Base-by-base conservation (phyloP, 495 filamentous ascomycete species). In the Podospora pseudopauciseta region DNA sequence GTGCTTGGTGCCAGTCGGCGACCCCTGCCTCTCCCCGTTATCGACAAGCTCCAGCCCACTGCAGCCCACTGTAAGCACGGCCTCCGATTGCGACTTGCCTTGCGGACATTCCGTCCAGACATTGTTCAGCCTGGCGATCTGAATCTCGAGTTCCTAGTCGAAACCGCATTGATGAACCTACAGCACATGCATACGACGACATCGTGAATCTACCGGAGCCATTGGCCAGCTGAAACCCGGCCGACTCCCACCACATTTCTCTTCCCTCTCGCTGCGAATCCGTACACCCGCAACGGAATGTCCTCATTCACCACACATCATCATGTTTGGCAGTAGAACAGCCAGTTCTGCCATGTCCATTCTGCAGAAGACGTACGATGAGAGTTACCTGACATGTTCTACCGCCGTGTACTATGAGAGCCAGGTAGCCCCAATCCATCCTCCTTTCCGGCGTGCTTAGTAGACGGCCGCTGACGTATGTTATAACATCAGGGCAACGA, bases 281-380 rank as follows among this genome's bases (percentile, higher is more conserved):
- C 18, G 56, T 57, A 39, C 15, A 44, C 56, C 60, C 39, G 57
- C 6, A 2, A 27, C 64, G 56, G 65, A 15, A 72, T 72, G 71
- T 68, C 32, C 59, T 60, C 26, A 61, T 7, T 28, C 67, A 53
- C 30, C 59, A 20, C 66, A 30, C 9, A 60, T 19, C 72, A 73
- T 65, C 63, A 92, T 91, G 90, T 91, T 94, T 87, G 91, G 91
- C 81, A 90, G 86, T 83, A 92, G 90, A 65, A 72, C 73, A 23
- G 65, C 86, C 54, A 64, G 70, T 75, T 49, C 39, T 49, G 85
- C 86, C 58, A 83, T 87, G 70, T 89, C 92, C 77, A 88, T 89
- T 65, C 84, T 97, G 77, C 95, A 98, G 83, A 97, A 97, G 86
- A 96, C 92, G 66, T 97, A 97, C 80, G 93, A 98, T 82, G 92